Base-by-base conservation (phyloP, 495 filamentous ascomycete species). In the Parathielavia hyrcaniae region DNA sequence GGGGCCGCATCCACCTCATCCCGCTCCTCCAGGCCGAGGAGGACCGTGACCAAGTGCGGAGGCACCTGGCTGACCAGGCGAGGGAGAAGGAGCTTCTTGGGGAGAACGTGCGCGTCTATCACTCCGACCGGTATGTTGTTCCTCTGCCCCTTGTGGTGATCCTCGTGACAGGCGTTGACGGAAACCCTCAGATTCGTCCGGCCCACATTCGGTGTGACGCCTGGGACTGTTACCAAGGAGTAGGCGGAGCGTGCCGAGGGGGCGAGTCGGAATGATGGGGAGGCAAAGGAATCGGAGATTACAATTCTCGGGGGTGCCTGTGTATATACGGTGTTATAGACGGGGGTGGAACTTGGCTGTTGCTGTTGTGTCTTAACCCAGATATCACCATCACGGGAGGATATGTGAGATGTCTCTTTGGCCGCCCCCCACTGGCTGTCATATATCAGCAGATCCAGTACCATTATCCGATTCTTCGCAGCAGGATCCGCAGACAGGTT, bases 1-100 rank as follows among this genome's bases (percentile, higher is more conserved):
- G 93, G 93, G 79, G 86, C 45, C 86, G 93, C 63, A 91, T 97
- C 64, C 83, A 98, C 71, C 77, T 98, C 49, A 90, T 90, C 68
- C 93, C 93, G 34, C 72, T 93, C 61, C 84, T 98, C 51, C 91
- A 97, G 68, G 93, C 93, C 55, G 93, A 98, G 69, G 88, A 92
- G 67, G 93, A 98, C 77, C 86, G 93, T 48, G 93, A 98, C 76
- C 84, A 89, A 68, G 91, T 95, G 62, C 81, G 93, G 47, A 76
- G 91, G 62, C 79, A 90, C 68, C 83, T 84, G 55, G 93, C 95
- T 49, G 88, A 95, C 67, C 82, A 89, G 79, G 88, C 83, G 55
- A 79, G 93, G 44, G 95, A 97, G 81, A 89, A 89, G 81, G 85
- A 89, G 75, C 77, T 98, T 53, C 65, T 97, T 63, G 92, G 92